Evolutionary conservation across 2,329 filamentous ascomycete genomes (phyloP), one percentile per base, ranked within the genome.

Genomic region (Didymella exigua): DNA sequence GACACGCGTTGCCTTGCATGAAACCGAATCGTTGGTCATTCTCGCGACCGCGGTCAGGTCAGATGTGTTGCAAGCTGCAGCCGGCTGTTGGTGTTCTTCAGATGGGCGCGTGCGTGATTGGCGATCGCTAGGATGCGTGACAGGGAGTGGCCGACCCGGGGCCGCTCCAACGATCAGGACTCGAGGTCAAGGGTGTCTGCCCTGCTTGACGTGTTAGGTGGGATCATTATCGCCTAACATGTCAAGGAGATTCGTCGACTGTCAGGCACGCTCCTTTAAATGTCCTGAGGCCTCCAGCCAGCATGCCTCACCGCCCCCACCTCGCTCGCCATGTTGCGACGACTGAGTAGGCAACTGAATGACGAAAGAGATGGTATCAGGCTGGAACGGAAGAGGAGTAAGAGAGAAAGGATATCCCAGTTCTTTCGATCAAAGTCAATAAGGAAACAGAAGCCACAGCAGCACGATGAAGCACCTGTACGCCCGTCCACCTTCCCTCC

Each of bases 271-370:
- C 52, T 60, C 49, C 57, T 60, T 65, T 55, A 54, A 49, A 50
- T 49, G 47, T 42, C 43, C 43, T 58, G 56, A 60, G 48, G 59
- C 60, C 57, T 40, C 56, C 51, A 37, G 29, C 50, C 59, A 63
- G 54, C 60, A 69, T 70, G 68, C 60, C 26, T 58, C 56, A 58
- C 55, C 49, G 55, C 50, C 36, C 48, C 48, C 49, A 47, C 57
- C 42, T 45, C 42, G 59, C 52, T 56, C 53, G 68, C 62, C 57
- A 72, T 70, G 66, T 59, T 75, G 57, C 65, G 66, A 60, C 66
- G 61, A 56, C 56, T 67, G 40, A 64, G 65, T 55, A 60, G 47
- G 43, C 59, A 67, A 36, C 52, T 63, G 50, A 56, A 54, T 47
- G 58, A 67, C 41, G 59, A 57, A 24, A 58, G 56, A 37, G 56